Base-by-base conservation (phyloP, 805 yeast genomes). In the Blastobotrys robertii region DNA sequence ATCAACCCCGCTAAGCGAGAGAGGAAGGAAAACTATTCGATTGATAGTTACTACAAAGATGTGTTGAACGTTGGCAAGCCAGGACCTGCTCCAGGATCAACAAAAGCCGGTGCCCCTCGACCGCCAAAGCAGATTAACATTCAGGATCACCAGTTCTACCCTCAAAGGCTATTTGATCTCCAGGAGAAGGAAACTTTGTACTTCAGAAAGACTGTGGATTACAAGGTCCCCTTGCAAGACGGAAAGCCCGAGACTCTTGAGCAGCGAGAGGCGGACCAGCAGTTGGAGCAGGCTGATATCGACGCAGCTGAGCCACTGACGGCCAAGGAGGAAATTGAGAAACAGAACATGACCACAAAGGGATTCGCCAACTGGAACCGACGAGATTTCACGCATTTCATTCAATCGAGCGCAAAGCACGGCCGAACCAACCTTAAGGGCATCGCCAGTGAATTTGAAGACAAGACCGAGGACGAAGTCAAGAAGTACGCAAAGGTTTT, bases 91-190 rank as follows among this genome's bases (percentile, higher is more conserved):
- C 43, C 37, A 4, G 19, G 25, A 5, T 19, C 41, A 2, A 39
- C 22, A 13, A 34, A 34, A 3, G 36, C 42, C 19, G 31, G 38
- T 30, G 68, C 74, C 8, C 92, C 94, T 12, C 76, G 74, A 48
- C 84, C 94, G 36, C 97, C 97, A 31, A 85, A 81, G 56, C 92
- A 85, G 53, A 67, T 84, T 47, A 79, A 77, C 45, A 69, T 85
- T 33, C 84, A 82, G 57, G 95, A 92, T 57, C 96, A 88, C 63
- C 98, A 92, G 62, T 85, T 92, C 54, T 84, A 74, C 60, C 86
- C 95, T 1, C 72, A 79, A n/a, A 73, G 83, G 56, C 65, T 92
- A 37, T 69, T 74, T 50, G 86, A 82, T 43, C 59, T 92, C 34
- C 78, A 83, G 56, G 95, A 86, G 45, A 73, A 80, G 61, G 97